Evolutionary conservation across 306 rosid species (phyloP).

Genomic region (Glycyrrhiza uralensis): DNA sequence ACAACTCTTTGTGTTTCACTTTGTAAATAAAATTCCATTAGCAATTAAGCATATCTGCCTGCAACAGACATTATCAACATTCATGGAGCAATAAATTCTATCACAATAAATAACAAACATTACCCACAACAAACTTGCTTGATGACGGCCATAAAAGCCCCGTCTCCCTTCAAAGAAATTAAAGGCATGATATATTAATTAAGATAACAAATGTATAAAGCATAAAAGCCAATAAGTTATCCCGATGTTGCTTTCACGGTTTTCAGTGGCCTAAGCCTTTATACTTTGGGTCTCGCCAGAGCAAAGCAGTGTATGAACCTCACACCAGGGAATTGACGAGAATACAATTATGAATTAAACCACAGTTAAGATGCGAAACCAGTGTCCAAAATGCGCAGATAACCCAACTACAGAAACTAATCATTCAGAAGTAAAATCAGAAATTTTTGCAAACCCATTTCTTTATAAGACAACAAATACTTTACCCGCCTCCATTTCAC

Average conservation of each 20-base stretch:
- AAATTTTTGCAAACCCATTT: not conserved
- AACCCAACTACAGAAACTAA: not conserved
- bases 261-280: not conserved
- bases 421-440: not conserved
- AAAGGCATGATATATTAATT: not conserved
- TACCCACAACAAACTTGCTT: not conserved
- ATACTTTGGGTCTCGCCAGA: not conserved
- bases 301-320: not conserved
- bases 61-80: not conserved
- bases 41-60: not conserved
- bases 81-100: slow-evolving; percentile 1
- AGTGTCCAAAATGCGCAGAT: not conserved
- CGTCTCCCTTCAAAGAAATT: not conserved
- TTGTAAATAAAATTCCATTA: not conserved
- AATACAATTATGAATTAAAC: not conserved
- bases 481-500: too few relatives aligned
- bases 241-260: not conserved
- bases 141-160: not conserved
- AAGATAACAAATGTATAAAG: not conserved
- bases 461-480: not conserved
- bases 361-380: not conserved
- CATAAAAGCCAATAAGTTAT: not conserved
- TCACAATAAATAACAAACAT: not conserved
- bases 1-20: not conserved
- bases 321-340: not conserved